Evolutionary conservation across 768 basidiomycete species (phyloP).

Genomic region (Leccinum longicurvipes): DNA sequence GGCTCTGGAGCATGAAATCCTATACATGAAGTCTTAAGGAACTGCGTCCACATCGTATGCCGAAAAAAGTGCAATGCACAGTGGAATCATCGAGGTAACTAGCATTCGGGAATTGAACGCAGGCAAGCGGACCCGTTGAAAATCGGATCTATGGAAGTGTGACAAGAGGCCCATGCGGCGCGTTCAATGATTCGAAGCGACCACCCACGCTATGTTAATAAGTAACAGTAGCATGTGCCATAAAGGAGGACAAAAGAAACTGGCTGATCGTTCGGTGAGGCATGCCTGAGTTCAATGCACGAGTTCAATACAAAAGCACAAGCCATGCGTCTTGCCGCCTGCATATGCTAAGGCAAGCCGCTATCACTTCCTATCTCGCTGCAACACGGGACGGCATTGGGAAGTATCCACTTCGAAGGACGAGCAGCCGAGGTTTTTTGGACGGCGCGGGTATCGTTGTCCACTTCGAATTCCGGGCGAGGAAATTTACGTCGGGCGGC

Average conservation of each 20-base stretch:
- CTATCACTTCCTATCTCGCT: background rate
- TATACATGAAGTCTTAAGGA: background rate
- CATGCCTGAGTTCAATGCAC: background rate
- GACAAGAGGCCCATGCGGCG: background rate
- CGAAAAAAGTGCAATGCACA: background rate
- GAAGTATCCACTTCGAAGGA: background rate
- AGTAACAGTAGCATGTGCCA: constrained; percentile 5
- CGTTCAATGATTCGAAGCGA: background rate
- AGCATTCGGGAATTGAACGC: background rate
- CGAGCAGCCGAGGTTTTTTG: background rate
- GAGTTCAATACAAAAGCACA: background rate
- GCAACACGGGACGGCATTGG: background rate
- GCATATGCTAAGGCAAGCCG: background rate
- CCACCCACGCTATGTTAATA: background rate
- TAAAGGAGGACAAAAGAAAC: background rate
- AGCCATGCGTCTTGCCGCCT: background rate
- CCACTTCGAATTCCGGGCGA: background rate
- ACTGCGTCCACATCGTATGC: background rate
- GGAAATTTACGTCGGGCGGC: background rate
- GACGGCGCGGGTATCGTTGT: background rate
- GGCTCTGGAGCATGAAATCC: background rate
- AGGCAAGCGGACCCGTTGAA: background rate
- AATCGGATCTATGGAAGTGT: background rate
- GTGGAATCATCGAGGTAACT: background rate
- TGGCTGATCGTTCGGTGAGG: background rate